Base-by-base conservation (phyloP, 345 rosid species). In the Lepidium sativum region DNA sequence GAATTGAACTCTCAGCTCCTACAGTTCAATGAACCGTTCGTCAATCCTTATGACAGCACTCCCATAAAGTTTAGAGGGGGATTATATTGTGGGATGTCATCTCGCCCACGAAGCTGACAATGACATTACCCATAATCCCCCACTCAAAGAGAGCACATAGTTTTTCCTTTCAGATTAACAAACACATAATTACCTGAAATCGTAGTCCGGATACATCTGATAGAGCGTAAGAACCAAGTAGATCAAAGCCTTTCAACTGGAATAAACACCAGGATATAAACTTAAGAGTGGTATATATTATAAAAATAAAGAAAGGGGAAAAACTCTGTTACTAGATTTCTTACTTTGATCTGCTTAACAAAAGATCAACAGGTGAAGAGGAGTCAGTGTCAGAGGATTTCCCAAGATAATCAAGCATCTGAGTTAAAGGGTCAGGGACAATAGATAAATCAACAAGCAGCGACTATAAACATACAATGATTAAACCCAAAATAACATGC, bases 21-120 rank as follows among this genome's bases (percentile, higher is more conserved):
- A 89, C 95, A 94, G 97, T 83, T 75, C 54, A 62, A 58, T 57
- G 77, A 87, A 90, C 99, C 79, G 95, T 75, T 86, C 65, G 99
- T 94, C 99, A 94, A 80, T 77, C 99, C 99, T 66, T 83, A 60
- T 90, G 99, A 90, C 99, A 94, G 80, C 99, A 94, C 92, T 94
- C 95, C 96, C 99, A 84, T 10, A 70, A 70, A 53, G 77, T 58
- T 55, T 65, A 71, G 21, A 63, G 78, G 82, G 75, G 84, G 81
- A 86, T 78, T 83, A 86, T 75, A 74, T 65, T 84, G 76, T 44
- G 97, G 99, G 97, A 78, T 94, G 96, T 75, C 99, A 90, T 68
- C 67, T 86, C 97, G 97, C 97, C 87, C 61, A 73, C 79, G 45
- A 82, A 90, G 96, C 96, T 94, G 96, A 86, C 91, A 63, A 67